Conservation (phyloP, 129 eudicot genomes). For the Apium graveolens region DNA sequence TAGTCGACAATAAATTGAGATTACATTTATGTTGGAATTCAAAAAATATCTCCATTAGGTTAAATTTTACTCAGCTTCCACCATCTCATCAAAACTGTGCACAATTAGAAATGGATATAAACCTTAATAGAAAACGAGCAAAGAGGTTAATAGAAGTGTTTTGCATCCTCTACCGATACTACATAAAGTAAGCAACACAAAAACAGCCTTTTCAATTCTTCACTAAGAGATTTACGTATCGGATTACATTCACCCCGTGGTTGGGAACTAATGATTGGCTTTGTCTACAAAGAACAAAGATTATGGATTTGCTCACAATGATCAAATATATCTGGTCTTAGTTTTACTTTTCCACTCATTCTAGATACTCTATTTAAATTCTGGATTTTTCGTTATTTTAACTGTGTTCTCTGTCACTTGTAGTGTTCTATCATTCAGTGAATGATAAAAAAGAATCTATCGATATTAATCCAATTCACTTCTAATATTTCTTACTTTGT, state of each 20-base stretch:
- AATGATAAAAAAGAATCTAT: background rate
- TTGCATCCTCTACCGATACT: background rate
- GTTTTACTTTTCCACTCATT: no score
- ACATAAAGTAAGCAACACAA: no score
- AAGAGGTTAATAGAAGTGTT: background rate
- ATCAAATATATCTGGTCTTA: no score
- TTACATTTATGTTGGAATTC: background rate
- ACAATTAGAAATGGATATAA: background rate
- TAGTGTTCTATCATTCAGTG: background rate
- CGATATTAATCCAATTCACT: background rate
- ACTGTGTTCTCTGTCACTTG: background rate
- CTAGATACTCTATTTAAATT: no score
- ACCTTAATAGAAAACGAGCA: background rate
- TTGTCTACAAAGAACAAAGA: no score
- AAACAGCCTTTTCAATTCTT: no score
- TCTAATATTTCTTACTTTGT: background rate
- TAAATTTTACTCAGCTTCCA: background rate
- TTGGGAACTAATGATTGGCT: no score
- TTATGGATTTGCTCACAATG: no score
- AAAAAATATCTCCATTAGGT: background rate
- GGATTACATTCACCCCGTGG: no score
- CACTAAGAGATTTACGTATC: no score
- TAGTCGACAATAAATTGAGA: background rate
- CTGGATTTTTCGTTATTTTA: no score
- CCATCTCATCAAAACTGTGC: background rate